Evolutionary conservation across 129 eudicot species (phyloP).

Genomic region (Glebionis coronaria): DNA sequence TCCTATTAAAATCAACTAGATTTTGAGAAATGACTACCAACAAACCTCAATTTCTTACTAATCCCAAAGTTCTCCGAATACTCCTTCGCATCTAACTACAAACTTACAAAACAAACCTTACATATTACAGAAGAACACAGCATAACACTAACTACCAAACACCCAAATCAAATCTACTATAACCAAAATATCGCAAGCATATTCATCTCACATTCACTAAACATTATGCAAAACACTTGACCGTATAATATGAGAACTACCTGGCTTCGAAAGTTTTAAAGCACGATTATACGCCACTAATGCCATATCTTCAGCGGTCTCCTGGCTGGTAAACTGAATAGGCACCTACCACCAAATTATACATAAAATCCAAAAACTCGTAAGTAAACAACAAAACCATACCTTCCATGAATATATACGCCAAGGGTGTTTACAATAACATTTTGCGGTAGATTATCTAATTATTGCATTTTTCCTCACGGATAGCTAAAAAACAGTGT

Average conservation of each 20-base stretch:
- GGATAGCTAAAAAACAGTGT: too few species aligned
- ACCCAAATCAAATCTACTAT: not conserved
- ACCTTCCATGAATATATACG: too few species aligned
- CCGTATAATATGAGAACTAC: conserved; percentile 26
- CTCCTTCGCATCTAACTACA: conserved; percentile 7
- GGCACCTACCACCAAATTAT: conserved; percentile 53
- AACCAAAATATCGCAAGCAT: not conserved
- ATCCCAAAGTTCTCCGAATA: conserved; percentile 5
- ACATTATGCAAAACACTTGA: not conserved
- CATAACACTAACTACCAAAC: conserved; percentile 5
- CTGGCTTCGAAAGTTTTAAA: conserved; percentile 75
- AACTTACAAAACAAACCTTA: not conserved
- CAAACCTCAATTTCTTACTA: not conserved
- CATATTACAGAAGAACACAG: not conserved
- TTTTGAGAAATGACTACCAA: not conserved
- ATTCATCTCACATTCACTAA: too few species aligned
- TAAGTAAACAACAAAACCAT: too few species aligned
- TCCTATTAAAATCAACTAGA: not conserved
- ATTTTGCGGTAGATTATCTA: too few species aligned
- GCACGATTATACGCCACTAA: conserved; percentile 92
- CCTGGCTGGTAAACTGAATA: conserved; percentile 51
- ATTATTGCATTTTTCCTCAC: too few species aligned
- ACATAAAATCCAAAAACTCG: not conserved
- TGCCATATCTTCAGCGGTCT: conserved; percentile 90
- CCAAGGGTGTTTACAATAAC: too few species aligned